phyloP scores from a whole-genome alignment of 345 rosid species.

The Arabidopsis suecica region DNA sequence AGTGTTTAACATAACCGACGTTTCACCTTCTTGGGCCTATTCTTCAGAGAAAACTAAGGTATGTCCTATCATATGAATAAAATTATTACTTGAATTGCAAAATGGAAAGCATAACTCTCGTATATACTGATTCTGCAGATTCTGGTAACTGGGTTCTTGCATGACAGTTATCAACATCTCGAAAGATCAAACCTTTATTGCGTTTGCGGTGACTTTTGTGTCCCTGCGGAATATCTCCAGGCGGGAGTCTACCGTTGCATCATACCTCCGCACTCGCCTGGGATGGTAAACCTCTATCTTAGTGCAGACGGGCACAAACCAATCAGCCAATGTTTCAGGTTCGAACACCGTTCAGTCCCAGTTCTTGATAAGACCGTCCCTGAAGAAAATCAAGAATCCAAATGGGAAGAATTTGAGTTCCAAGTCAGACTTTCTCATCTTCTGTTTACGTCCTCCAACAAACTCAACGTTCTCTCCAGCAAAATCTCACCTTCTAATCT shows the following conservation, averaged over 20 bases:
- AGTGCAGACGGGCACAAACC: conserved; percentile 84
- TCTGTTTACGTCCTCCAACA: conserved; percentile 73
- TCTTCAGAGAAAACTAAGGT: conserved; percentile 87
- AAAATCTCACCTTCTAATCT: conserved; percentile 55
- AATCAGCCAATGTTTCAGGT: conserved; percentile 73
- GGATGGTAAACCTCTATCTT: conserved; percentile 64
- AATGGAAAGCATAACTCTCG: background rate
- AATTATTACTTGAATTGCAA: background rate
- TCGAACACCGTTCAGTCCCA: conserved; percentile 67
- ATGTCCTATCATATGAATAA: background rate
- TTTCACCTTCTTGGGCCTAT: conserved; percentile 87
- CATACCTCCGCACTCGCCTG: conserved; percentile 70
- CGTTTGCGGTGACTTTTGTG: conserved; percentile 70
- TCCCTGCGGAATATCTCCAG: conserved; percentile 69
- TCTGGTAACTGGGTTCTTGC: conserved; percentile 75
- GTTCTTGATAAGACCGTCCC: conserved; percentile 44
- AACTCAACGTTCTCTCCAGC: conserved; percentile 59
- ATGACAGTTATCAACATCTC: conserved; percentile 57
- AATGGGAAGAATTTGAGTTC: conserved; percentile 73
- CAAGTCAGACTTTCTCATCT: conserved; percentile 81
- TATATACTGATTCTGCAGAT: conserved; percentile 53
- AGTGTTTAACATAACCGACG: conserved; percentile 72
- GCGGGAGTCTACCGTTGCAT: conserved; percentile 87
- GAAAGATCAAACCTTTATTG: conserved; percentile 67
- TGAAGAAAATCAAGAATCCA: conserved; percentile 53